phyloP scores from a whole-genome alignment of 805 yeast species.

The Wickerhamiella azyma region DNA sequence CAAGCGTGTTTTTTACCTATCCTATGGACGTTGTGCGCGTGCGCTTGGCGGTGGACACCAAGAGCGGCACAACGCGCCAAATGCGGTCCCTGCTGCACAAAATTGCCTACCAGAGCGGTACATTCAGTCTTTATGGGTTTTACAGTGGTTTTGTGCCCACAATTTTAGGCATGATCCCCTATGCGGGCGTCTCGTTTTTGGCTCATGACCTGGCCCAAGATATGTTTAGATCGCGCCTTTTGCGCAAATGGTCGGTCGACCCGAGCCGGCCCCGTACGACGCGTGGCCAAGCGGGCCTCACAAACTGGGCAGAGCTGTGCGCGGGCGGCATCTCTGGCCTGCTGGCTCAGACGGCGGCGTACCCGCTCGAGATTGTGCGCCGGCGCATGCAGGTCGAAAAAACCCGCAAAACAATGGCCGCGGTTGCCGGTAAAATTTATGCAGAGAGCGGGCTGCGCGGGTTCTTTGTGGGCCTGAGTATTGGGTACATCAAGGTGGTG shows the following conservation, averaged over 20 bases:
- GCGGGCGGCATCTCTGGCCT: slow-evolving; percentile 97
- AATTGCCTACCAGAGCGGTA: slow-evolving; percentile 17
- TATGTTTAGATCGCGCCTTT: slow-evolving; percentile 46
- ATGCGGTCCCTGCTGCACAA: slow-evolving; percentile 20
- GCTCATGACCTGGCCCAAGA: slow-evolving; percentile 90
- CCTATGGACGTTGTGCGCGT: slow-evolving; percentile 87
- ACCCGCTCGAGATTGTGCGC: slow-evolving; percentile 90
- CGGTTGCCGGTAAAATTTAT: slow-evolving; percentile 40
- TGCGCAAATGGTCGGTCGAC: slow-evolving; percentile 35
- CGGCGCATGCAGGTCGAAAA: slow-evolving; percentile 87
- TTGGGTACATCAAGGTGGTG: slow-evolving; percentile 86
- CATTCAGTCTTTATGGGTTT: slow-evolving; percentile 43
- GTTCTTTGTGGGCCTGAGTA: slow-evolving; percentile 84
- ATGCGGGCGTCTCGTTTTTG: slow-evolving; percentile 94
- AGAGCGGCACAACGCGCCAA: slow-evolving; percentile 19
- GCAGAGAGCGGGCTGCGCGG: slow-evolving; percentile 72
- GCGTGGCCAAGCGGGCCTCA: slow-evolving; percentile 45
- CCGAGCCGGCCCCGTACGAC: slow-evolving; percentile 26
- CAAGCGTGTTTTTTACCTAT: slow-evolving; percentile 77
- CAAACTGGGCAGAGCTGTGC: slow-evolving; percentile 78
- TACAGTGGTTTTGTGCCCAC: slow-evolving; percentile 94
- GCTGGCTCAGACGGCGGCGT: slow-evolving; percentile 90
- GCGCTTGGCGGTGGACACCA: slow-evolving; percentile 79
- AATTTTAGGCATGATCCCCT: slow-evolving; percentile 88
- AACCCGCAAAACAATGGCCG: slow-evolving; percentile 10